Evolutionary conservation across 495 filamentous ascomycete species (phyloP), one percentile per base, ranked within the genome.

Genomic region (Penicillium coprophilum): DNA sequence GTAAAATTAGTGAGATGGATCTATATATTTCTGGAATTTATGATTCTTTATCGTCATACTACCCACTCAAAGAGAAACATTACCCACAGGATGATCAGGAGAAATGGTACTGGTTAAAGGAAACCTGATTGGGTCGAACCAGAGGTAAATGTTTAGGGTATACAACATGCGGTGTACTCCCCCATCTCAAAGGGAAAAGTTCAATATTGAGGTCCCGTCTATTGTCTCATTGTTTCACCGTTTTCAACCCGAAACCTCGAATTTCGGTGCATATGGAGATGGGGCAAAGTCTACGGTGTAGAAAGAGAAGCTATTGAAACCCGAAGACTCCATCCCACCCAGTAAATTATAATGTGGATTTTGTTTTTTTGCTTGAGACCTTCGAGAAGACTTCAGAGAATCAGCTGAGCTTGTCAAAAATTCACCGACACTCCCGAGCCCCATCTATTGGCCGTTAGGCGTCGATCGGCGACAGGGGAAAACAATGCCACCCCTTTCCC

Each of bases 1-100:
- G 70, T 45, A 6, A 62, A 64, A 55, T 68, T 71, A 69, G 67
- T 71, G 72, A 74, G 71, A 77, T 77, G 75, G 73, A 77, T 77
- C 73, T 27, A 27, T 27, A 27, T 27, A 4, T 27, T 2, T 4
- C 7, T 4, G 3, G 7, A 27, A 27, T 27, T 5, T 6, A 27
- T 27, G 4, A 5, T 27, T 2, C 7, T 27, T 27, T 27, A 46
- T 45, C 52, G 52, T 54, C 40, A 38, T 54, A 46, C 41, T 54
- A 30, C 34, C 40, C 41, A 53, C 50, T 20, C 6, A 34, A 54
- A 50, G 34, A 46, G 23, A 48, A 60, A 45, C 40, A 19, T 53
- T 53, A 44, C 19, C 49, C 49, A 36, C 49, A 30, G 53, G 31
- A 46, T 46, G 23, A 46, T 55, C 52, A 46, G 44, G 41, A 48